phyloP scores from a whole-genome alignment of 1,284 basidiomycete species.

The Ceratobasidium sp. region DNA sequence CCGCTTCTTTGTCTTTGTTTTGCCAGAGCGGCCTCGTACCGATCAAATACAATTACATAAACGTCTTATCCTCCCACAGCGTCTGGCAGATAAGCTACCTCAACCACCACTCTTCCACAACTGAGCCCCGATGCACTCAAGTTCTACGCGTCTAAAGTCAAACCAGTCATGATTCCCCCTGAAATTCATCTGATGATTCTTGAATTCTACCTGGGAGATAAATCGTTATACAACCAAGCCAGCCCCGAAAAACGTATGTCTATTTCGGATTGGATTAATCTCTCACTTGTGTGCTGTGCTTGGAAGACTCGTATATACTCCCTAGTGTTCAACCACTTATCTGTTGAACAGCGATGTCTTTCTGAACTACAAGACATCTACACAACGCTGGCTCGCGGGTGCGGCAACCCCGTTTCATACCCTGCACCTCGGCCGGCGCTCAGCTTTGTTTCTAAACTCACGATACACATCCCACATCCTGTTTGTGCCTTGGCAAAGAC shows the following conservation, averaged over 20 bases:
- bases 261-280: neutral
- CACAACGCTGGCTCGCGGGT: neutral
- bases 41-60: conserved; percentile 14
- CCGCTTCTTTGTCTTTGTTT: neutral
- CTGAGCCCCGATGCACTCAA: neutral
- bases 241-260: neutral
- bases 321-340: neutral
- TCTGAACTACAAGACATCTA: neutral
- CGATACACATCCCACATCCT: neutral
- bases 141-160: neutral
- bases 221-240: neutral
- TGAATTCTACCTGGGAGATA: neutral
- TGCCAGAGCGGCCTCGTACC: neutral
- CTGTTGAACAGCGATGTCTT: conserved; percentile 3
- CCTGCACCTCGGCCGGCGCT: neutral
- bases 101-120: neutral
- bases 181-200: conserved; percentile 11
- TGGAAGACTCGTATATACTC: conserved; percentile 12
- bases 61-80: neutral
- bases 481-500: neutral
- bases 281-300: conserved; percentile 19
- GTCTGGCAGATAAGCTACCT: neutral
- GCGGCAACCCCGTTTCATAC: neutral
- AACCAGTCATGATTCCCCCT: conserved; percentile 5
- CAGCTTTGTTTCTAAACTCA: conserved; percentile 1